Conservation (phyloP, 306 rosid species). For the Prunus fruticosa region DNA sequence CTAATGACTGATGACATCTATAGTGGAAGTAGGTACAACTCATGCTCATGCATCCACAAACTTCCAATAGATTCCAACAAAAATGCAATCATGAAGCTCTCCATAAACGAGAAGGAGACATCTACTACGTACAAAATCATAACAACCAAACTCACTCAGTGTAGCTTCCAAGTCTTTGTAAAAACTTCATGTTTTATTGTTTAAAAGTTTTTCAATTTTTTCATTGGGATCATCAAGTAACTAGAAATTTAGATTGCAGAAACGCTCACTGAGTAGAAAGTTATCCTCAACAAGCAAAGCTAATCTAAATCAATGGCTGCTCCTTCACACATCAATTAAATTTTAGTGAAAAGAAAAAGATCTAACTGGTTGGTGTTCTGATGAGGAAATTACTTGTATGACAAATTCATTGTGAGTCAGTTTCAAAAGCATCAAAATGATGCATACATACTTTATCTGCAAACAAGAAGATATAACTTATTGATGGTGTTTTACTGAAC, state of each 20-base stretch:
- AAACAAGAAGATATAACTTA: neutral
- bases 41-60: constrained; percentile 6
- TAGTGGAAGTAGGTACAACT: neutral
- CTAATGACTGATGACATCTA: neutral
- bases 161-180: neutral
- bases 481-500: neutral
- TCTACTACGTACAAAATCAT: neutral
- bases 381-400: neutral
- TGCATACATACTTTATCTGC: too few relatives aligned
- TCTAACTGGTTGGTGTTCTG: neutral
- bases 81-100: neutral
- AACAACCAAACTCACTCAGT: neutral
- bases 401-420: neutral
- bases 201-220: neutral
- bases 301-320: neutral
- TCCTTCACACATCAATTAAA: neutral
- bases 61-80: constrained; percentile 7
- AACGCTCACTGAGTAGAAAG: neutral
- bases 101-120: constrained; percentile 4
- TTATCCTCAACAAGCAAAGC: neutral
- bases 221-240: neutral
- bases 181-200: neutral
- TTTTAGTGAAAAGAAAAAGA: neutral
- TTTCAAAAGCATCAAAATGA: too few relatives aligned
- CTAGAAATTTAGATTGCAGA: neutral